These are phyloP conservation scores for Annulohypoxylon nitens DNA, from an alignment of 495 filamentous ascomycete species.

Conservation along the genomic window DNA sequence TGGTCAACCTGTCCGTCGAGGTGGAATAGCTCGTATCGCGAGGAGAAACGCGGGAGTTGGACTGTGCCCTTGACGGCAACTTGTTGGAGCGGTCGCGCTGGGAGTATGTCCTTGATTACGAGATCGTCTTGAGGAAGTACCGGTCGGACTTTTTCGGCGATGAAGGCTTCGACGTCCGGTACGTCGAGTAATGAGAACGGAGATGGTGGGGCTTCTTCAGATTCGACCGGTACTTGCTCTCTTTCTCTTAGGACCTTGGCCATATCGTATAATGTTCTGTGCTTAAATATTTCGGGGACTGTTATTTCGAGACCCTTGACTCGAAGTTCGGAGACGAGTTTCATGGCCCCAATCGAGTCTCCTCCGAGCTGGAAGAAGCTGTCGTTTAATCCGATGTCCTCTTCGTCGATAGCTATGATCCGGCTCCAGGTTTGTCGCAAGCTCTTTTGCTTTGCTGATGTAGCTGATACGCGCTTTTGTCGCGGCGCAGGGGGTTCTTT, in stretches of 20 bases:
- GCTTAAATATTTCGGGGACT: slow-evolving; percentile 66
- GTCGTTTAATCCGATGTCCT: slow-evolving; percentile 64
- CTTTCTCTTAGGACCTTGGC: slow-evolving; percentile 48
- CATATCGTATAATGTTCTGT: slow-evolving; percentile 64
- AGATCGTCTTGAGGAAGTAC: slow-evolving; percentile 57
- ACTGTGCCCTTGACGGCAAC: slow-evolving; percentile 72
- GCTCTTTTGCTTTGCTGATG: slow-evolving; percentile 55
- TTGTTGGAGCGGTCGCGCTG: slow-evolving; percentile 74
- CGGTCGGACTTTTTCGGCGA: slow-evolving; percentile 53
- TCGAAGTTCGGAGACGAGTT: slow-evolving; percentile 70
- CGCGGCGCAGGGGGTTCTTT: slow-evolving; percentile 18
- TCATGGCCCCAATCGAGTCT: slow-evolving; percentile 79
- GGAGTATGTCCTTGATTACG: slow-evolving; percentile 68
- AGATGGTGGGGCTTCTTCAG: slow-evolving; percentile 32
- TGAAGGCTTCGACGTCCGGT: slow-evolving; percentile 48
- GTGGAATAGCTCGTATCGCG: slow-evolving; percentile 58
- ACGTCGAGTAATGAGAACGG: slow-evolving; percentile 53
- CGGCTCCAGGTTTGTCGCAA: slow-evolving; percentile 54
- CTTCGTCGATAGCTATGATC: slow-evolving; percentile 53
- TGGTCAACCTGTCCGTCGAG: slow-evolving; percentile 50
- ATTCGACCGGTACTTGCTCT: slow-evolving; percentile 31
- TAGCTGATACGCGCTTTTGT: slow-evolving; percentile 45
- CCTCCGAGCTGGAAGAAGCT: slow-evolving; percentile 75
- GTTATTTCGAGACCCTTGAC: slow-evolving; percentile 65
- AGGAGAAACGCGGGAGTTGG: slow-evolving; percentile 61